Evolutionary conservation across 768 basidiomycete species (phyloP), one percentile per base, ranked within the genome.

Genomic region (Mycena albidolilacea): DNA sequence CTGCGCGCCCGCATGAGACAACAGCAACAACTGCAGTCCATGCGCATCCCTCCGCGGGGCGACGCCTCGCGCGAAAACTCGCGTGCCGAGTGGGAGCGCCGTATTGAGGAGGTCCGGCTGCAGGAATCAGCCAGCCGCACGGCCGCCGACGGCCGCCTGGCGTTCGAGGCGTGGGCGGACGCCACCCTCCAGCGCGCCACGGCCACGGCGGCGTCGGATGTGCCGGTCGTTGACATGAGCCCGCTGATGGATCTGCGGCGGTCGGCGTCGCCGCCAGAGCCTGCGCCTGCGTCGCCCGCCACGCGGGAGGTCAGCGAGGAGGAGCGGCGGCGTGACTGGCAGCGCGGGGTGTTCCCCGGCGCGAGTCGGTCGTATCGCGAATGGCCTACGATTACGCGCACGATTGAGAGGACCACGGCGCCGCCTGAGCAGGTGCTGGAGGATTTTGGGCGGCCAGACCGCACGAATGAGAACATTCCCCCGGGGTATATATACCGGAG

Each of bases 81-180:
- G 12, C 54, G 50, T 50, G 19, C 50, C 50, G 50, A 50, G 17
- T 50, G 50, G 50, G 50, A 50, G 55, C 38, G 55, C 43, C 43
- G 54, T 9, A 14, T 50, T 7, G 50, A 50, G 19, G 50, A 50
- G 50, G 50, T 43, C 37, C 38, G 15, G 48, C 17, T 21, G 43
- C 50, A 50, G n/a, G 50, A 54, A 14, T 23, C 52, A 23, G 23
- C 11, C 55, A 3, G 30, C 30, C 30, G 30, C 30, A 30, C 30
- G 30, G 30, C 30, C 30, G 30, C 30, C 30, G 21, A 59, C 48
- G 35, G 59, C 30, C 64, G 65, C 39, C 41, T 46, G 2, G 67
- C 67, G 38, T 76, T 76, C 44, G 75, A 67, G 61, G 68, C 68
- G 15, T 76, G 75, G 75, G 75, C 71, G 19, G 75, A 76, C 64